Base-by-base conservation (phyloP, 1,139 yeast genomes). In the Blastobotrys elegans region DNA sequence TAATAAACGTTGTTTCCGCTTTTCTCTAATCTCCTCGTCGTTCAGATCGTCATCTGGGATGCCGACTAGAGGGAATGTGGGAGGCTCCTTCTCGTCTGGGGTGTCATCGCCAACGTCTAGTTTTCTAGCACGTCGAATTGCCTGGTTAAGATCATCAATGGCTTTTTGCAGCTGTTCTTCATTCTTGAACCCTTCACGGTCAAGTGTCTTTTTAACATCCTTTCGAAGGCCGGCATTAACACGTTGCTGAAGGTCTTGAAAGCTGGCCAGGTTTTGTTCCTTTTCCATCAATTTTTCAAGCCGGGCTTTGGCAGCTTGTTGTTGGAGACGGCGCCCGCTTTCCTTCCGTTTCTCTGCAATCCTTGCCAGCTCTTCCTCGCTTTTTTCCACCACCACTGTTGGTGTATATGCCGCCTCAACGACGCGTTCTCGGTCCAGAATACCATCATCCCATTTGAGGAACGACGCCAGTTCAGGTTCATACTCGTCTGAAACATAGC, bases 281-380 rank as follows among this genome's bases (percentile, higher is more conserved):
- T 87, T 87, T 60, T 87, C 87, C 22, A 79, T 72, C 46, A 88
- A 69, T 61, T 87, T 89, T 61, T 90, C 97, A 5, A 80, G 66
- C 50, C 98, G 72, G 57, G 83, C 84, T 57, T 82, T 83, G 55
- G 84, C 89, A 0, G 97, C 97, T 66, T 89, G 97, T 59, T 88
- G 95, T 66, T 92, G 97, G 51, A 94, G 72, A 56, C 96, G 73
- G 54, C 82, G 78, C 4, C 97, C 97, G 55, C 86, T 87, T 62
- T 90, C 97, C 57, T 79, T 76, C 52, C 96, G 77, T 61, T 84
- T 82, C 56, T 84, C 92, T 1, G 92, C 82, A 54, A 87, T 90
- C 35, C 76, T 68, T 20, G 80, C 82, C 32, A 89, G 64, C 61
- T 88, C 96, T 63, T 88, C 97, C 49, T 85, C 95, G 0, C 90